Evolutionary conservation across 1,284 basidiomycete genomes (phyloP).

Genomic region (Ceratobasidium sp.): DNA sequence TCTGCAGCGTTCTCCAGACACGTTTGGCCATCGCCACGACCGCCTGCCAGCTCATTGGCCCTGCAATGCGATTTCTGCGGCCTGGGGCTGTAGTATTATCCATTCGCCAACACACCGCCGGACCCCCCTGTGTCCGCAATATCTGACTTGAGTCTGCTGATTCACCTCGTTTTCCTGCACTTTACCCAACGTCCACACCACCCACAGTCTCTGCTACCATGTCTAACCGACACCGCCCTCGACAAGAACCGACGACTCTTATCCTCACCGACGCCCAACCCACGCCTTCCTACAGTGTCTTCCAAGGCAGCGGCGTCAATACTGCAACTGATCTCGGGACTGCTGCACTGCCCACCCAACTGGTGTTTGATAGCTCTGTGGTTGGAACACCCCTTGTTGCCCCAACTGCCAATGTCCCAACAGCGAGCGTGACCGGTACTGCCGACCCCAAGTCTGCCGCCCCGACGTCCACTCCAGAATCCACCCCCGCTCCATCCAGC

Average conservation of each 20-base stretch:
- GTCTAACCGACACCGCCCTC: not conserved
- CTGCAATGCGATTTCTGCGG: slow-evolving; percentile 41
- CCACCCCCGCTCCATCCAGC: not conserved
- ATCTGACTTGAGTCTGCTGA: not conserved
- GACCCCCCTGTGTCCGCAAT: slow-evolving; percentile 14
- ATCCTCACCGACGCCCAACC: not conserved
- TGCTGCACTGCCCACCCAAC: slow-evolving; percentile 25
- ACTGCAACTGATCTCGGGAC: slow-evolving; percentile 23
- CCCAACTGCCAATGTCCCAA: slow-evolving; percentile 7
- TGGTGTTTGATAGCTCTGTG: slow-evolving; percentile 20
- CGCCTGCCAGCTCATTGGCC: slow-evolving; percentile 28
- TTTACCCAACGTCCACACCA: not conserved
- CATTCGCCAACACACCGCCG: slow-evolving; percentile 10
- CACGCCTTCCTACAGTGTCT: not conserved
- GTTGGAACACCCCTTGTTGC: not conserved
- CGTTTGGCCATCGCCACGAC: slow-evolving; percentile 12
- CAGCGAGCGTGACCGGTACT: slow-evolving; percentile 3
- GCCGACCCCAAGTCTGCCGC: slow-evolving; percentile 6
- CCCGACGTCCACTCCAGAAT: not conserved
- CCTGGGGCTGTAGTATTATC: slow-evolving; percentile 43
- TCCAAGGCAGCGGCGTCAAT: slow-evolving; percentile 5
- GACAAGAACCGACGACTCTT: slow-evolving; percentile 14
- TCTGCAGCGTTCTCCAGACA: not conserved
- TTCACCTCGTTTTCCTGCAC: not conserved
- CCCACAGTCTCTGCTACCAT: slow-evolving; percentile 12